Percentiles rank a stretch among this genome's conserved stretches.
Conservation (phyloP, 192 early-diverging fungal genomes). For the Chytriomyces sp. region DNA sequence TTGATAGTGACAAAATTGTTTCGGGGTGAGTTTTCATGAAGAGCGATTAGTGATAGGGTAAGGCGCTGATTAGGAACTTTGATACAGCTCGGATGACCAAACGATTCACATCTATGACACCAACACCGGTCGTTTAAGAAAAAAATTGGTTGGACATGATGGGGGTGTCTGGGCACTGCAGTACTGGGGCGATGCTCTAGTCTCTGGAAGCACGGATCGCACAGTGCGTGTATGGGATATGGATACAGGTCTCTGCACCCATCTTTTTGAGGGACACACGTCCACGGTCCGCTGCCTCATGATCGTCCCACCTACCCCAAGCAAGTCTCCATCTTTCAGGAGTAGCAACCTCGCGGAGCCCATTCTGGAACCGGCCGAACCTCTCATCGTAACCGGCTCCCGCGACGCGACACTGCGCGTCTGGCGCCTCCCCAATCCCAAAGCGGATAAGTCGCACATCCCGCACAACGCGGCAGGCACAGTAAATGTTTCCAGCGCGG, state of each 20-base stretch:
- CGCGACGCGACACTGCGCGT: conserved; percentile 92
- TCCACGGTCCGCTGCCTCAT: conserved; percentile 93
- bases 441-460: conserved; percentile 52
- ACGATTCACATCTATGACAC: conserved; percentile 93
- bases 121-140: conserved; percentile 70
- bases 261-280: conserved; percentile 92
- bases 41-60: no score
- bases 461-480: conserved; percentile 36
- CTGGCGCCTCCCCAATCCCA: conserved; percentile 87
- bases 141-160: conserved; percentile 77
- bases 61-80: background rate
- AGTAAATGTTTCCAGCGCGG: conserved; percentile 25
- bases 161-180: conserved; percentile 98
- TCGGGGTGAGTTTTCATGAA: conserved; percentile 62
- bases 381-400: conserved; percentile 92
- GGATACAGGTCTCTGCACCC: conserved; percentile 83
- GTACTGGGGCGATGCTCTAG: conserved; percentile 83
- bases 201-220: conserved; percentile 93
- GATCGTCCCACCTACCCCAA: conserved; percentile 76
- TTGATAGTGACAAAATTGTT: conserved; percentile 95
- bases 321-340: background rate
- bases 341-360: conserved; percentile 21
- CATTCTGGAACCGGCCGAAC: conserved; percentile 25
- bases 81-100: conserved; percentile 73
- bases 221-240: conserved; percentile 98